These are phyloP conservation scores for Colletotrichum musicola DNA, from an alignment of 2,329 filamentous ascomycete species.

Conservation along the genomic window DNA sequence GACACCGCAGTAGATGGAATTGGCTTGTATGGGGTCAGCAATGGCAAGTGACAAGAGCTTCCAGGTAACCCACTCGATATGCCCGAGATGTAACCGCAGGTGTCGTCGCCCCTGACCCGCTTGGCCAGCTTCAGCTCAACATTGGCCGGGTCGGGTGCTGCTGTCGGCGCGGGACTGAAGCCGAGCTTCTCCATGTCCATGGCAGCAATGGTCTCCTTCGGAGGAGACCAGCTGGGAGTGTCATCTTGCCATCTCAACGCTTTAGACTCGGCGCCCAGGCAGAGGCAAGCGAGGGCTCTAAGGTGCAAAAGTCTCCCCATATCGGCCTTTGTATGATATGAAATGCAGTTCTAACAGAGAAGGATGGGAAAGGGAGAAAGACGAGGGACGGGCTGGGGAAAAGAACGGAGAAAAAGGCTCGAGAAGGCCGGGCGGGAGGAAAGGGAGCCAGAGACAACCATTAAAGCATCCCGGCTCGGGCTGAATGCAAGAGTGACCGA, in stretches of 20 bases:
- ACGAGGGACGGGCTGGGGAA: background rate
- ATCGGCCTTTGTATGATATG: background rate
- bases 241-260: constrained; percentile 43
- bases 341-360: background rate
- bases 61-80: constrained; percentile 40
- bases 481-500: constrained; percentile 19
- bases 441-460: constrained; percentile 31
- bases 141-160: constrained; percentile 39
- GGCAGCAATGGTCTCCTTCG: constrained; percentile 43
- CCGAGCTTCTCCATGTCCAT: constrained; percentile 41
- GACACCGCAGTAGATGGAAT: constrained; percentile 46
- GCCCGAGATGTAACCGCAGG: constrained; percentile 49
- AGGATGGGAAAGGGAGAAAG: background rate
- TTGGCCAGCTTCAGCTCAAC: constrained; percentile 39
- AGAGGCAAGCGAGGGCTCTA: constrained; percentile 42
- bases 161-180: constrained; percentile 36
- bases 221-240: constrained; percentile 42
- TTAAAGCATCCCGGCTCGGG: constrained; percentile 21
- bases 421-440: constrained; percentile 6
- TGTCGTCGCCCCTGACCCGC: constrained; percentile 45
- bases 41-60: constrained; percentile 5
- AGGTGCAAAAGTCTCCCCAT: constrained; percentile 42
- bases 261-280: constrained; percentile 42
- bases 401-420: constrained; percentile 3
- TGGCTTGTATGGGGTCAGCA: constrained; percentile 17